phyloP scores from a whole-genome alignment of 2,329 filamentous ascomycete genomes.

The Penicillium sp. region DNA sequence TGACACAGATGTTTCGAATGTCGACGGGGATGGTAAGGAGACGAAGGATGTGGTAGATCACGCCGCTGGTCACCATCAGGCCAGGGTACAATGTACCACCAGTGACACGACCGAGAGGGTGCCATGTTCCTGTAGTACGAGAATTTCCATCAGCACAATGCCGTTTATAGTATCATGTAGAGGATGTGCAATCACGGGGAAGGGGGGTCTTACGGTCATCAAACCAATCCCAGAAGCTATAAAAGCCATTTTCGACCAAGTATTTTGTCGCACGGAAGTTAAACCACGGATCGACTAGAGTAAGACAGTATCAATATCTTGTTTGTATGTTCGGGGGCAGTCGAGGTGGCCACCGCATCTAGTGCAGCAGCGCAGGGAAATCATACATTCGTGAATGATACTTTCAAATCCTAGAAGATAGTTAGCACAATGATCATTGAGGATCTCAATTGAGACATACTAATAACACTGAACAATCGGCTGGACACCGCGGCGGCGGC shows the following conservation, averaged over 20 bases:
- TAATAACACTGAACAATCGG: slow-evolving; percentile 96
- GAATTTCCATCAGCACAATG: slow-evolving; percentile 22
- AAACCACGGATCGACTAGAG: slow-evolving; percentile 96
- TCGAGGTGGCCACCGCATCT: slow-evolving; percentile 9
- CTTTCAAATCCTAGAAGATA: slow-evolving; percentile 77
- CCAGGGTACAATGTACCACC: slow-evolving; percentile 98
- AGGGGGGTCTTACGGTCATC: slow-evolving; percentile 71
- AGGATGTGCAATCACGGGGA: slow-evolving; percentile 10
- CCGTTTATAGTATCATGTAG: slow-evolving; percentile 1
- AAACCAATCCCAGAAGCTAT: slow-evolving; percentile 99
- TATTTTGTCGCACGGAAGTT: slow-evolving; percentile 99
- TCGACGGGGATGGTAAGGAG: slow-evolving; percentile 89
- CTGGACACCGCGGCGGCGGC: slow-evolving; percentile 88
- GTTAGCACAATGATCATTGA: slow-evolving; percentile 13
- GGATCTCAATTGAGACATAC: slow-evolving; percentile 56
- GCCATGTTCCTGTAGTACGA: slow-evolving; percentile 74
- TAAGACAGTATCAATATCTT: slow-evolving; percentile 26
- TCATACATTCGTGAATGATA: slow-evolving; percentile 99
- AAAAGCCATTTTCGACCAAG: slow-evolving; percentile 93
- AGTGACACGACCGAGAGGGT: slow-evolving; percentile 95
- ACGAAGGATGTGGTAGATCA: slow-evolving; percentile 91
- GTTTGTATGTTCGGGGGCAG: slow-evolving; percentile 15
- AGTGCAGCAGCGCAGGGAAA: slow-evolving; percentile 9
- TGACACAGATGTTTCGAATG: slow-evolving; percentile 97
- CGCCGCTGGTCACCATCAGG: slow-evolving; percentile 97